A percentile compares a stretch with the other conserved stretches of the same genome.
These are phyloP conservation scores for Kodamaea plutei DNA, from an alignment of 1,139 yeast genomes.

Conservation along the genomic window DNA sequence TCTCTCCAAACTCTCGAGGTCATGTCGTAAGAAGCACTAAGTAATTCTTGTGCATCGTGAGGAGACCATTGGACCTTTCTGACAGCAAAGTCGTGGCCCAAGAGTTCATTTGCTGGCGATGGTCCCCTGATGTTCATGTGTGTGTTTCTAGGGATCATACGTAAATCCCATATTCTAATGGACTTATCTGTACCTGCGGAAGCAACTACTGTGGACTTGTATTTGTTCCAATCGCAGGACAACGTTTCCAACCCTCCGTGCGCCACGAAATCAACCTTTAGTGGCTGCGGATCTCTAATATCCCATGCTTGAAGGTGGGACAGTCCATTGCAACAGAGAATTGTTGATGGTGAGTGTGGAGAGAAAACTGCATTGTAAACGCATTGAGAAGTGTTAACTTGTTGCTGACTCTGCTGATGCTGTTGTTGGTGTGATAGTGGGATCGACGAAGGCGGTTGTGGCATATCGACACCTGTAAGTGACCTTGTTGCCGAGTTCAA, in stretches of 20 bases:
- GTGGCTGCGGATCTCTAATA: conserved; percentile 60
- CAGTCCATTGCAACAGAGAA: conserved; percentile 77
- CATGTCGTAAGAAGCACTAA: conserved; percentile 89
- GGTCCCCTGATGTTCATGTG: conserved; percentile 49
- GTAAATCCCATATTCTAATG: conserved; percentile 80
- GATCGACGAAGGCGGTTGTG: conserved; percentile 1
- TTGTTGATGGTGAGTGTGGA: conserved; percentile 73
- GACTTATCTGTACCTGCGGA: conserved; percentile 88
- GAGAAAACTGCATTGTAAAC: conserved; percentile 79
- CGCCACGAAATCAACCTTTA: conserved; percentile 60
- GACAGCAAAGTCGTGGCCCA: conserved; percentile 89
- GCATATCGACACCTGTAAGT: conserved; percentile 17
- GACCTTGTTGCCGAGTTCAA: conserved; percentile 36
- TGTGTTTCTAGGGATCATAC: conserved; percentile 52
- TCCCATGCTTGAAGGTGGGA: conserved; percentile 84
- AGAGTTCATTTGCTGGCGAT: conserved; percentile 70
- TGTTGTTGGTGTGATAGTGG: conserved; percentile 32
- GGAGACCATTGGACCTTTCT: conserved; percentile 86
- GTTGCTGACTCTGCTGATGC: conserved; percentile 25
- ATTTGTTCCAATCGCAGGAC: conserved; percentile 87
- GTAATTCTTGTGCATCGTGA: conserved; percentile 64
- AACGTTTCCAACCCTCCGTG: conserved; percentile 82
- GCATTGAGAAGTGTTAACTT: conserved; percentile 43
- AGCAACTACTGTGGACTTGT: conserved; percentile 72
- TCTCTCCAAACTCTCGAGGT: conserved; percentile 85